phyloP scores from a whole-genome alignment of 257 asterid genomes.

The Sherardia arvensis region DNA sequence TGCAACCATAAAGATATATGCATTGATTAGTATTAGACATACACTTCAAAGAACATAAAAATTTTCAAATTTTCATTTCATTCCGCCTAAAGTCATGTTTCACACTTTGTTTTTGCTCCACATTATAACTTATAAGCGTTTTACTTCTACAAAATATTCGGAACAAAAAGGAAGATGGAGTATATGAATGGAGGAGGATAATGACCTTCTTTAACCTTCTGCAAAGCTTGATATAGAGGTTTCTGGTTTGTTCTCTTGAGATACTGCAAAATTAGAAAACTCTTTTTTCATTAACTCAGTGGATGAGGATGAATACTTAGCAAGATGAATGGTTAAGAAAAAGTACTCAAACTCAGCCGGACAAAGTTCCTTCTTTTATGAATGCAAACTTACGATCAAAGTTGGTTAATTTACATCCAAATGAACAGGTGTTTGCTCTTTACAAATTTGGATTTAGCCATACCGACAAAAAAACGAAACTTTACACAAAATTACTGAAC shows the following conservation, averaged over 20 bases:
- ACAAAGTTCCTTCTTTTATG: not conserved
- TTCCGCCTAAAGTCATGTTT: not conserved
- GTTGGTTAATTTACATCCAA: no score
- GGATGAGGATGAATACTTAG: not conserved
- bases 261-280: not conserved
- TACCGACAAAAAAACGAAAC: not conserved
- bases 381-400: not conserved
- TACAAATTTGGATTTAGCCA: not conserved
- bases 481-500: not conserved
- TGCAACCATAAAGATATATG: conserved; percentile 19
- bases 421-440: not conserved
- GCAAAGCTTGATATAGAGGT: not conserved
- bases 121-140: not conserved
- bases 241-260: not conserved
- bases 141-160: no score
- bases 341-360: not conserved
- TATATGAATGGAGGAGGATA: not conserved
- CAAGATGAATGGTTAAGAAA: not conserved
- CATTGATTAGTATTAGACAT: not conserved
- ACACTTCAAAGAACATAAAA: not conserved
- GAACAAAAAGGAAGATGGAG: not conserved
- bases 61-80: no score
- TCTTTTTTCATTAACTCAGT: not conserved
- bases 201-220: not conserved
- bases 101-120: not conserved